Conservation (phyloP, 805 yeast species). For the Kodamaea laetipori region DNA sequence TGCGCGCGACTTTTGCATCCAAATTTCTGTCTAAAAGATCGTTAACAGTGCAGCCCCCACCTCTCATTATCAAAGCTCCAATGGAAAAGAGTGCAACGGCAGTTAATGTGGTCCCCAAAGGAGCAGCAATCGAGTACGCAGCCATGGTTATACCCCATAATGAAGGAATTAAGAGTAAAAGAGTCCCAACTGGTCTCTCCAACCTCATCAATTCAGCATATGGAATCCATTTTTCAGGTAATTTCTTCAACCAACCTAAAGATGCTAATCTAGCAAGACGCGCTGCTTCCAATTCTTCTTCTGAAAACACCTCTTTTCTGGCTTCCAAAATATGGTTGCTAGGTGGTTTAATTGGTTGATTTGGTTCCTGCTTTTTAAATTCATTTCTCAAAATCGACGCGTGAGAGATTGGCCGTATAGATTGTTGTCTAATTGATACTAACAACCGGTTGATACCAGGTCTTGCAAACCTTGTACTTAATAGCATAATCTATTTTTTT, state of each 20-base stretch:
- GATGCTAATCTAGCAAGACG: constrained; percentile 49
- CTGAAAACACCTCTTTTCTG: constrained; percentile 23
- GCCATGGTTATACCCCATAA: constrained; percentile 95
- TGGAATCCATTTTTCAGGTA: constrained; percentile 80
- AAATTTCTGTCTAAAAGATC: constrained; percentile 83
- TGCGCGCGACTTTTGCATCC: constrained; percentile 84
- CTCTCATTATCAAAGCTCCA: constrained; percentile 91
- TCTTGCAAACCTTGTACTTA: not conserved
- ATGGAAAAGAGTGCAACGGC: constrained; percentile 72
- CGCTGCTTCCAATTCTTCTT: constrained; percentile 53
- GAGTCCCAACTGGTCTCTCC: constrained; percentile 96
- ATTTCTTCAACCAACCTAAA: constrained; percentile 50
- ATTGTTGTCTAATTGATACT: not conserved
- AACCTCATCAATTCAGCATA: constrained; percentile 89
- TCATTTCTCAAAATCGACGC: constrained; percentile 1
- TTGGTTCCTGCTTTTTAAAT: not conserved
- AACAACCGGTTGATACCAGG: not conserved
- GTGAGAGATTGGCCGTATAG: not conserved
- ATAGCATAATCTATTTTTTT: not conserved
- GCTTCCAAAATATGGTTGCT: not conserved
- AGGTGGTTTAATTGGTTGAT: not conserved
- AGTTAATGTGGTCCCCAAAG: constrained; percentile 59
- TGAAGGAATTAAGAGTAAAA: constrained; percentile 79
- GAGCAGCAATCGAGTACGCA: constrained; percentile 70
- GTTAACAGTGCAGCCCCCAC: constrained; percentile 96